phyloP scores from a whole-genome alignment of 805 yeast species.

The Nakazawaea sp. region DNA sequence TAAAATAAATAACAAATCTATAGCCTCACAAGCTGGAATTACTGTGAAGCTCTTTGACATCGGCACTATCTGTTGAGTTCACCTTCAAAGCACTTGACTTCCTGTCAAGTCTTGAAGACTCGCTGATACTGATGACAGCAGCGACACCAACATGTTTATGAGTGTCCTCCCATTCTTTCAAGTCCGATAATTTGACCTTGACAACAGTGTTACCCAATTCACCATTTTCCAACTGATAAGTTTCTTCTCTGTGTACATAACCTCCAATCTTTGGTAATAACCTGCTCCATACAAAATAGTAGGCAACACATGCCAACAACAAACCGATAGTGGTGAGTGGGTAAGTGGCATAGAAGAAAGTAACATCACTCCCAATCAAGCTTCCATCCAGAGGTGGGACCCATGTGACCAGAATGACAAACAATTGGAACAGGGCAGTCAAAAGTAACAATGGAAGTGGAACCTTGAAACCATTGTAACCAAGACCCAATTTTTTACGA shows the following conservation, averaged over 20 bases:
- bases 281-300: constrained; percentile 30
- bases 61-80: neutral
- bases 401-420: constrained; percentile 33
- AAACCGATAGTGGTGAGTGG: constrained; percentile 31
- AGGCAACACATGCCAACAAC: constrained; percentile 23
- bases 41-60: constrained; percentile 2
- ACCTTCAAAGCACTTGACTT: neutral
- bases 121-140: neutral
- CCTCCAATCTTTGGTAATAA: constrained; percentile 26
- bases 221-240: constrained; percentile 27
- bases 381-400: constrained; percentile 33
- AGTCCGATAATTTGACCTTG: constrained; percentile 24
- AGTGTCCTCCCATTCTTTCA: constrained; percentile 25
- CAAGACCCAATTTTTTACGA: too few species aligned
- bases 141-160: constrained; percentile 2
- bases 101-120: neutral
- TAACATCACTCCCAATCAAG: constrained; percentile 32
- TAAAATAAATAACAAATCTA: too few species aligned
- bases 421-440: too few species aligned
- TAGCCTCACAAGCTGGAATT: too few species aligned
- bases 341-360: constrained; percentile 35
- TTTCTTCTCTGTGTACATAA: constrained; percentile 25
- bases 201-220: constrained; percentile 33
- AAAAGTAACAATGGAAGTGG: too few species aligned
- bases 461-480: too few species aligned